Evolutionary conservation across 1,139 yeast species (phyloP).

Genomic region (Sugiyamaella xylanicola): DNA sequence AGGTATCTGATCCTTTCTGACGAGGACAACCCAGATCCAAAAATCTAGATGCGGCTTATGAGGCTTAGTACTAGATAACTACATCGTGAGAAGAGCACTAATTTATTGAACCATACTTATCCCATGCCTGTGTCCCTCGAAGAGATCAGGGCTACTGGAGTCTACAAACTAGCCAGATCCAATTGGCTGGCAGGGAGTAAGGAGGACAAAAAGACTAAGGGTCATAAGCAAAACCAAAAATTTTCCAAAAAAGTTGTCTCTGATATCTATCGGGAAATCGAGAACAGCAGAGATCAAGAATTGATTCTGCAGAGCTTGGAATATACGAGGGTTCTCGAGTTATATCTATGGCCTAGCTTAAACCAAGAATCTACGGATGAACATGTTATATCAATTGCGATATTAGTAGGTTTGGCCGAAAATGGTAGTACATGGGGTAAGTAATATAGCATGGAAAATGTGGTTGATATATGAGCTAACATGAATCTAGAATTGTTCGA

Average conservation of each 20-base stretch:
- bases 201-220: not conserved
- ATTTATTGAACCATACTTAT: not conserved
- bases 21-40: not conserved
- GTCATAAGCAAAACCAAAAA: not conserved
- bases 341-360: conserved; percentile 48
- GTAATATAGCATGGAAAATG: conserved; percentile 6
- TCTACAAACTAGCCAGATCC: conserved; percentile 27
- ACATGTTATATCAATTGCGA: conserved; percentile 46
- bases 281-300: not conserved
- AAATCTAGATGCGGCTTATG: not conserved
- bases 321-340: conserved; percentile 31
- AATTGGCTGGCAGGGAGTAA: conserved; percentile 26
- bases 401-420: conserved; percentile 30
- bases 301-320: conserved; percentile 24
- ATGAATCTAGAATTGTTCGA: conserved; percentile 24
- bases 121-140: conserved; percentile 22
- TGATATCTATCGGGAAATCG: conserved; percentile 8
- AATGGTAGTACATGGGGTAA: conserved; percentile 25
- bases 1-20: no score
- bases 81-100: no score
- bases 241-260: conserved; percentile 18
- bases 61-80: no score
- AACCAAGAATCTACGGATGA: conserved; percentile 45
- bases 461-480: conserved; percentile 1
- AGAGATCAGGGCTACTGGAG: conserved; percentile 27